These are phyloP conservation scores for Amanita fuliginea DNA, from an alignment of 768 basidiomycete genomes.

Conservation along the genomic window DNA sequence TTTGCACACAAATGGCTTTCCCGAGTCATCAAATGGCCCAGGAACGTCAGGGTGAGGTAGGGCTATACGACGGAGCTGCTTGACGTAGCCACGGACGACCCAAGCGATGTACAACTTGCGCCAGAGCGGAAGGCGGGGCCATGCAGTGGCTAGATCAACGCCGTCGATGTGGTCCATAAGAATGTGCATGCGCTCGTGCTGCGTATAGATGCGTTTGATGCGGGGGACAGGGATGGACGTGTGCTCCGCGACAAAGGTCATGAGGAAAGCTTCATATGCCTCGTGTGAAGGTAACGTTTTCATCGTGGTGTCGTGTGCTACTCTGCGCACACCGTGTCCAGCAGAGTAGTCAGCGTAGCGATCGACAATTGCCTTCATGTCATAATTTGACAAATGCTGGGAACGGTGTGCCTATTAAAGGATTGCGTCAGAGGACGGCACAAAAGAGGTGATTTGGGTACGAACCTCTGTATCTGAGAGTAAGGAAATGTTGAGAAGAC, in stretches of 20 bases:
- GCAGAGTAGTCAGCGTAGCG: background rate
- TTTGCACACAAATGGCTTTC: background rate
- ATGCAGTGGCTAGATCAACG: constrained; percentile 8
- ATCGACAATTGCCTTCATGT: background rate
- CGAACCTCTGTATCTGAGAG: background rate
- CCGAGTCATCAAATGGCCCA: constrained; percentile 8
- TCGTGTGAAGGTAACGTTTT: background rate
- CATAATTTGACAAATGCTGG: background rate
- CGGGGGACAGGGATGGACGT: constrained; percentile 14
- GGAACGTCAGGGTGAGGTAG: constrained; percentile 6
- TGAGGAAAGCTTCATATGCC: background rate
- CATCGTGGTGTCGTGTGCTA: background rate
- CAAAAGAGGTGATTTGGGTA: too few relatives aligned
- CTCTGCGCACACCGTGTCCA: background rate
- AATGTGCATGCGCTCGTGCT: constrained; percentile 5
- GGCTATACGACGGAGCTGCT: constrained; percentile 11
- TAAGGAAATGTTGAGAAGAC: background rate
- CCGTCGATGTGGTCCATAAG: constrained; percentile 13
- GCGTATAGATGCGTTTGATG: constrained; percentile 6
- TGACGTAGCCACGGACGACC: constrained; percentile 13
- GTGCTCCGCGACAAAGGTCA: constrained; percentile 1
- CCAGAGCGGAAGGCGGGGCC: constrained; percentile 9
- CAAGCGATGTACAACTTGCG: constrained; percentile 11
- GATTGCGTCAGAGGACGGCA: too few relatives aligned
- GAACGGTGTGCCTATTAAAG: background rate